These are phyloP conservation scores for Ganoderma meredithae DNA, from an alignment of 1,284 basidiomycete genomes.

Conservation along the genomic window DNA sequence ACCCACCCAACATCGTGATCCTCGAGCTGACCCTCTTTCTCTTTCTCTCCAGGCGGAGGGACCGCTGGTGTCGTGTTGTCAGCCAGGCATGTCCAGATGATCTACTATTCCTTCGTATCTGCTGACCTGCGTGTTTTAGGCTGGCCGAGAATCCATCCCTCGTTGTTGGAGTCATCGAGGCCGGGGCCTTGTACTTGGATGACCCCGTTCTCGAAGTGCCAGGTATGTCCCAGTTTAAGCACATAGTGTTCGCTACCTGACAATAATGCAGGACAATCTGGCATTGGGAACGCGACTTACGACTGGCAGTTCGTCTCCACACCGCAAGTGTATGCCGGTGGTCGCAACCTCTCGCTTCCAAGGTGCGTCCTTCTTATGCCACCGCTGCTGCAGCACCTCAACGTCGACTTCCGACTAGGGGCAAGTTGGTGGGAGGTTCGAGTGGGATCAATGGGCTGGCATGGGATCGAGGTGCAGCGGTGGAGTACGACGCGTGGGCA, in stretches of 20 bases:
- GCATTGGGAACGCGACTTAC: conserved; percentile 7
- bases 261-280: neutral
- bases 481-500: conserved; percentile 15
- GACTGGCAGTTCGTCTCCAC: conserved; percentile 15
- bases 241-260: neutral
- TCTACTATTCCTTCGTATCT: neutral
- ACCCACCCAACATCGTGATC: neutral
- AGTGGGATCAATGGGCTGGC: conserved; percentile 18
- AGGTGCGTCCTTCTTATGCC: neutral
- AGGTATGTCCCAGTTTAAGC: neutral
- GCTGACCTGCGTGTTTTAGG: conserved; percentile 1
- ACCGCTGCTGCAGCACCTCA: neutral
- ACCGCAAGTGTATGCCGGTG: conserved; percentile 2
- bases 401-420: neutral
- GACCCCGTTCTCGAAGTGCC: conserved; percentile 18
- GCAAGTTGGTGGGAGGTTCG: conserved; percentile 14
- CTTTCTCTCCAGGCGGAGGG: conserved; percentile 12
- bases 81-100: neutral
- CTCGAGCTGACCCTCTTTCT: neutral
- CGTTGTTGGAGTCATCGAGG: conserved; percentile 27
- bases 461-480: conserved; percentile 8
- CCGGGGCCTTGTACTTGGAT: conserved; percentile 21
- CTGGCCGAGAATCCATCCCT: neutral
- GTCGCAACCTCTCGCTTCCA: conserved; percentile 8
- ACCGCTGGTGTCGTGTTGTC: conserved; percentile 14